Percentiles rank a stretch among this genome's conserved stretches.
Evolutionary conservation across 257 asterid species (phyloP).

Genomic region (Solanum ossicruentum): DNA sequence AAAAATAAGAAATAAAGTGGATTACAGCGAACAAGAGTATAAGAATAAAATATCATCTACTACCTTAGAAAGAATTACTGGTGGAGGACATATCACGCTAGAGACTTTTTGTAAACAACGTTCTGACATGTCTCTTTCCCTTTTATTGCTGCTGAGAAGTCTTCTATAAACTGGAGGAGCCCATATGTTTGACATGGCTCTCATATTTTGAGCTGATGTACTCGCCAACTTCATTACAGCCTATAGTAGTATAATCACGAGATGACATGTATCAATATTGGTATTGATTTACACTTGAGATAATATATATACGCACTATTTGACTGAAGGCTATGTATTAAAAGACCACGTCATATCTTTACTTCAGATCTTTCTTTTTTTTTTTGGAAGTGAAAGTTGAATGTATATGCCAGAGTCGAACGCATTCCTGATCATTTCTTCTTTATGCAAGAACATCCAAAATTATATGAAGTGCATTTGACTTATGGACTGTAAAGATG

Average conservation of each 20-base stretch:
- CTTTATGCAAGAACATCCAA: background rate
- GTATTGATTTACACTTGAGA: background rate
- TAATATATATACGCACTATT: background rate
- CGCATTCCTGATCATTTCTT: background rate
- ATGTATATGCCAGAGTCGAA: too few relatives aligned
- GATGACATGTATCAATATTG: background rate
- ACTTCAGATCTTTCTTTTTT: background rate
- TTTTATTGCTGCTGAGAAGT: conserved; percentile 61
- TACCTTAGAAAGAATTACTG: conserved; percentile 59
- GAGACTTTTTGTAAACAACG: conserved; percentile 59
- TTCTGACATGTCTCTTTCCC: conserved; percentile 77
- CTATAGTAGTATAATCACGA: conserved; percentile 12
- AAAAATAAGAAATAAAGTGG: background rate
- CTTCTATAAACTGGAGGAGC: conserved; percentile 69
- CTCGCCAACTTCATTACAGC: conserved; percentile 61
- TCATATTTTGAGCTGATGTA: conserved; percentile 41
- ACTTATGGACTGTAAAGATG: background rate
- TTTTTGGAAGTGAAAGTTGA: too few relatives aligned
- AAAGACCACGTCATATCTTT: background rate
- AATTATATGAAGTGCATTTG: background rate
- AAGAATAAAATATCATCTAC: background rate
- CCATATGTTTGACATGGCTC: conserved; percentile 49
- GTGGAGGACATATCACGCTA: conserved; percentile 45
- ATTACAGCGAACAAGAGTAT: background rate
- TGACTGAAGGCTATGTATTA: background rate